phyloP scores from a whole-genome alignment of 2,329 filamentous ascomycete species.

The Verticillium albo-atrum region DNA sequence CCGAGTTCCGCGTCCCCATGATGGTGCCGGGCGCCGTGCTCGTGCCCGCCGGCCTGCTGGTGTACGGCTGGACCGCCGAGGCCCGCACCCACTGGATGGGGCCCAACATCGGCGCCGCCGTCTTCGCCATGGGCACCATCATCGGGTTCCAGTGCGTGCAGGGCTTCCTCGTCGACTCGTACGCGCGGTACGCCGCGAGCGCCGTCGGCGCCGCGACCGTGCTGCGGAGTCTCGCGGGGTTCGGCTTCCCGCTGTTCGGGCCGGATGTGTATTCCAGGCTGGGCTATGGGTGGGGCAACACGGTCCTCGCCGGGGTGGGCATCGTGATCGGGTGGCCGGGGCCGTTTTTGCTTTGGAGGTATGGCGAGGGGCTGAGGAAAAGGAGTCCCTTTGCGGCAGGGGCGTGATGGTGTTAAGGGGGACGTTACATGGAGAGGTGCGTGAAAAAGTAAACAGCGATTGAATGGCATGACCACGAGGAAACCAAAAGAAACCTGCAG shows the following conservation, averaged over 20 bases:
- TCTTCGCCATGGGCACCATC: constrained; percentile 34
- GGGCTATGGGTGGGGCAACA: constrained; percentile 37
- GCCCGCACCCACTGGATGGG: constrained; percentile 38
- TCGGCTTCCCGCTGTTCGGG: constrained; percentile 48
- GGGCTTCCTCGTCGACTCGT: constrained; percentile 42
- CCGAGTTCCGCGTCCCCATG: constrained; percentile 38
- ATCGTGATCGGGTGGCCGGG: constrained; percentile 37
- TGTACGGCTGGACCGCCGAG: constrained; percentile 43
- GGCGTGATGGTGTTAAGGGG: neutral
- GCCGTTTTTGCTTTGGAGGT: constrained; percentile 39
- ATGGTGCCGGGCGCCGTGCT: constrained; percentile 35
- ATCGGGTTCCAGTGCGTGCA: constrained; percentile 40
- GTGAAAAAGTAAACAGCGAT: no score
- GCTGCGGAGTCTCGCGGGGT: constrained; percentile 42
- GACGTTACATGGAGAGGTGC: no score
- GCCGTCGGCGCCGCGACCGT: constrained; percentile 39
- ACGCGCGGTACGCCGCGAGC: constrained; percentile 39
- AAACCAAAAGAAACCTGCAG: no score
- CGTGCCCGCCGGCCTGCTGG: constrained; percentile 36
- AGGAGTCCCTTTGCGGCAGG: constrained; percentile 10
- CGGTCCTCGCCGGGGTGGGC: constrained; percentile 33
- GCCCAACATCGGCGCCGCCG: constrained; percentile 36
- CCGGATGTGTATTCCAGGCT: constrained; percentile 37
- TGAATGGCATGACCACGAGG: no score
- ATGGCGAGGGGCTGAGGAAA: constrained; percentile 31